phyloP scores from a whole-genome alignment of 2,329 filamentous ascomycete genomes.

The Diaporthe amygdali region DNA sequence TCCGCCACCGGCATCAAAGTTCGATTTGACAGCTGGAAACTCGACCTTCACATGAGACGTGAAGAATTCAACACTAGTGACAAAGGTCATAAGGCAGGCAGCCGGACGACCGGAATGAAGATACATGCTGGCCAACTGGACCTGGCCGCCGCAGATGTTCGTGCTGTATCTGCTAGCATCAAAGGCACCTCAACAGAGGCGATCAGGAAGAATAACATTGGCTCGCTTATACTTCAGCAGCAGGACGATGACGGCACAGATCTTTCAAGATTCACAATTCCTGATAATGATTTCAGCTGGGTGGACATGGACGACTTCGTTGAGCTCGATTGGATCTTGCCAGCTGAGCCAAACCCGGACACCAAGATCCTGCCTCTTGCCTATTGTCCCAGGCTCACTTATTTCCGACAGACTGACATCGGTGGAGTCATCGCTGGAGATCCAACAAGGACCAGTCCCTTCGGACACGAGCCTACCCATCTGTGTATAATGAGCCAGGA shows the following conservation, averaged over 20 bases:
- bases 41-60: slow-evolving; percentile 91
- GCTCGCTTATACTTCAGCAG: slow-evolving; percentile 58
- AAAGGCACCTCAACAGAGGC: slow-evolving; percentile 80
- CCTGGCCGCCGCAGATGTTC: slow-evolving; percentile 87
- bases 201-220: slow-evolving; percentile 64
- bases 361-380: slow-evolving; percentile 94
- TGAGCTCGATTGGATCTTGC: slow-evolving; percentile 94
- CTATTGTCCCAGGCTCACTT: slow-evolving; percentile 93
- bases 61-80: slow-evolving; percentile 89
- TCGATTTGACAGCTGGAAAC: slow-evolving; percentile 94
- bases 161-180: slow-evolving; percentile 91
- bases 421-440: slow-evolving; percentile 80
- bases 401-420: slow-evolving; percentile 96
- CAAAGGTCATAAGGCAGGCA: slow-evolving; percentile 76
- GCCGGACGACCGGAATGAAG: slow-evolving; percentile 88
- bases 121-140: slow-evolving; percentile 95
- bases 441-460: slow-evolving; percentile 81
- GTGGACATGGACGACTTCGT: slow-evolving; percentile 99
- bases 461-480: slow-evolving; percentile 92
- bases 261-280: slow-evolving; percentile 90
- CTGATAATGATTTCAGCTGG: slow-evolving; percentile 94
- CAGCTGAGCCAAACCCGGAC: slow-evolving; percentile 86
- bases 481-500: slow-evolving; percentile 93
- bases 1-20: slow-evolving; percentile 97
- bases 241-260: slow-evolving; percentile 66